These are phyloP conservation scores for Domatiomyces globalis DNA, from an alignment of 2,329 filamentous ascomycete genomes.

Conservation along the genomic window DNA sequence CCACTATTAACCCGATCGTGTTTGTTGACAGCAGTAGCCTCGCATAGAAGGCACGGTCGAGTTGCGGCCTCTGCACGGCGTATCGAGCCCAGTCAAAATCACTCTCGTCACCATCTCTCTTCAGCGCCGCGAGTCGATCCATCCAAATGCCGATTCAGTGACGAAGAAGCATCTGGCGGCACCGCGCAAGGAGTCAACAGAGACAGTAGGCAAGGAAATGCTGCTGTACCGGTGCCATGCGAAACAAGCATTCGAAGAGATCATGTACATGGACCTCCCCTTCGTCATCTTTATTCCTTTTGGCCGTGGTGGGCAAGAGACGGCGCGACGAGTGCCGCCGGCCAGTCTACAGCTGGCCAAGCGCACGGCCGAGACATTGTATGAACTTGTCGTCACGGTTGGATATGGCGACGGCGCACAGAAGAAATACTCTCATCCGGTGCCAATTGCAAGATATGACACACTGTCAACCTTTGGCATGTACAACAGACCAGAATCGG, in stretches of 20 bases:
- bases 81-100: conserved; percentile 76
- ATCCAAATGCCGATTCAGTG: conserved; percentile 86
- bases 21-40: conserved; percentile 43
- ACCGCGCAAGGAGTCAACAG: conserved; percentile 75
- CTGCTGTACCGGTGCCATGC: conserved; percentile 74
- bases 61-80: conserved; percentile 72
- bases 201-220: conserved; percentile 92
- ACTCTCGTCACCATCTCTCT: conserved; percentile 90
- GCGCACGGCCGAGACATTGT: conserved; percentile 90
- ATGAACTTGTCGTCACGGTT: conserved; percentile 90
- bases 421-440: conserved; percentile 80
- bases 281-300: conserved; percentile 97
- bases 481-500: conserved; percentile 92
- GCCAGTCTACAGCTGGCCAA: conserved; percentile 81
- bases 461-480: conserved; percentile 97
- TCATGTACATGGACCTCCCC: conserved; percentile 90
- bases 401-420: conserved; percentile 80
- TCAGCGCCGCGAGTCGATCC: conserved; percentile 87
- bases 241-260: conserved; percentile 71
- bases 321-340: conserved; percentile 76
- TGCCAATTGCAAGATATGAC: conserved; percentile 85
- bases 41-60: conserved; percentile 97
- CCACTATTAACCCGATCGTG: not conserved
- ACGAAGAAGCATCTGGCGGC: conserved; percentile 84
- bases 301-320: conserved; percentile 78